phyloP scores from a whole-genome alignment of 2,329 filamentous ascomycete genomes.

The Fusarium tanahbumbuense region DNA sequence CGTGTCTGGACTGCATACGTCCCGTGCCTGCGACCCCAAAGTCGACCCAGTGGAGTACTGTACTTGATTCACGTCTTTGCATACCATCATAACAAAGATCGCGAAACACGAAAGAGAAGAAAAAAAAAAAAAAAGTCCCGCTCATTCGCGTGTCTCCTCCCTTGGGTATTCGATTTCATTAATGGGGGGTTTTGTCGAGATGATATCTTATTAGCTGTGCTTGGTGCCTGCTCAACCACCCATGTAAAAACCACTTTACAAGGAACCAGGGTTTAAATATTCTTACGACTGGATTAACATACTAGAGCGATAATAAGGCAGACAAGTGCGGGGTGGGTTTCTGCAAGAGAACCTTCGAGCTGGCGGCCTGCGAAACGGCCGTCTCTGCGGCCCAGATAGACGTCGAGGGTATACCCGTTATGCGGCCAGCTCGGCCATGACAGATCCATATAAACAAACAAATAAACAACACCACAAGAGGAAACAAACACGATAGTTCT shows the following conservation, averaged over 20 bases:
- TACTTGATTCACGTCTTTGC: constrained; percentile 25
- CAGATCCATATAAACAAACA: constrained; percentile 44
- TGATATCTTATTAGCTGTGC: constrained; percentile 4
- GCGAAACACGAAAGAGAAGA: constrained; percentile 17
- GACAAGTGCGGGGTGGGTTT: constrained; percentile 26
- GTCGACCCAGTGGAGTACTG: constrained; percentile 39
- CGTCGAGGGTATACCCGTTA: constrained; percentile 40
- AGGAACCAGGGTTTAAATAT: constrained; percentile 29
- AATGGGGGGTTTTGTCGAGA: neutral
- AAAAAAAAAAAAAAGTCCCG: neutral
- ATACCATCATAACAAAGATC: constrained; percentile 27
- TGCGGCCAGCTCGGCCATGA: constrained; percentile 42
- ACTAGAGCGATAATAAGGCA: constrained; percentile 22
- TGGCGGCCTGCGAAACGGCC: constrained; percentile 15
- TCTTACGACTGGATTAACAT: constrained; percentile 7
- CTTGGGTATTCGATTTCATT: neutral
- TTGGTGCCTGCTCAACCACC: neutral
- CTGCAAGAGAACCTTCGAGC: constrained; percentile 18
- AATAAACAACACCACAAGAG: constrained; percentile 26
- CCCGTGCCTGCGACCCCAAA: constrained; percentile 41
- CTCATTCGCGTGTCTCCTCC: neutral
- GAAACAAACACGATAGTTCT: constrained; percentile 25
- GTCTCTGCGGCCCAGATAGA: constrained; percentile 40
- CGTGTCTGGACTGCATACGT: constrained; percentile 29
- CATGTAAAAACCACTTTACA: constrained; percentile 38